These are phyloP conservation scores for Hypoxylon fuscum DNA, from an alignment of 495 filamentous ascomycete genomes.

Conservation along the genomic window DNA sequence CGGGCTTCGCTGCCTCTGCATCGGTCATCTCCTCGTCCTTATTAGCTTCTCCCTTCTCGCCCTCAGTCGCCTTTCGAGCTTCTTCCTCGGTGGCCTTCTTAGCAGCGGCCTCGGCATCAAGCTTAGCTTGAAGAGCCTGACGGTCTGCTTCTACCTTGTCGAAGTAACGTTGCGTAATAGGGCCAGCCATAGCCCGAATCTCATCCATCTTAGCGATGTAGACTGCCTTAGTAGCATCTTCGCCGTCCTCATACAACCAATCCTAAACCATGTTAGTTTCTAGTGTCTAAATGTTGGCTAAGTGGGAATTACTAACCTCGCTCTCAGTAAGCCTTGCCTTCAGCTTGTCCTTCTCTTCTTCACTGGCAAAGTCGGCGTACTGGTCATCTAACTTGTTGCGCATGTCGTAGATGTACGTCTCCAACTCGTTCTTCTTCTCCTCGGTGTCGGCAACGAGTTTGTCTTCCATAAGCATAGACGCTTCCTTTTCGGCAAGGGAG, in stretches of 20 bases:
- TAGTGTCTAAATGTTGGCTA: neutral
- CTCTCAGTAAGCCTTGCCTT: conserved; percentile 77
- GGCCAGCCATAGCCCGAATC: conserved; percentile 87
- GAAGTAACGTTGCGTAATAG: conserved; percentile 92
- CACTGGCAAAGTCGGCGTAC: conserved; percentile 86
- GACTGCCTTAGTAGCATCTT: conserved; percentile 91
- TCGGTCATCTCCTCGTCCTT: conserved; percentile 68
- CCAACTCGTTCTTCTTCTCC: conserved; percentile 99
- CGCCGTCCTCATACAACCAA: conserved; percentile 98
- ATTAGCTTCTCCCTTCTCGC: conserved; percentile 49
- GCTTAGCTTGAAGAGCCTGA: conserved; percentile 73
- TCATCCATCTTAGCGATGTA: conserved; percentile 97
- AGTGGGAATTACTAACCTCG: conserved; percentile 73
- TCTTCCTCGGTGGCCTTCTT: conserved; percentile 79
- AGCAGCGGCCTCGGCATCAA: conserved; percentile 84
- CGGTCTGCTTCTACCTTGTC: conserved; percentile 94
- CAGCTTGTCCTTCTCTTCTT: conserved; percentile 91
- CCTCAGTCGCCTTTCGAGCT: conserved; percentile 58
- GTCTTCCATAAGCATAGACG: conserved; percentile 94
- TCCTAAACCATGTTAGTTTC: conserved; percentile 66
- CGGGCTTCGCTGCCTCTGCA: conserved; percentile 59
- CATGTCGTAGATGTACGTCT: conserved; percentile 95
- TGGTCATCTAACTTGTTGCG: conserved; percentile 92
- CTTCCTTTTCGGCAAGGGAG: conserved; percentile 77
- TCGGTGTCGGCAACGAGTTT: conserved; percentile 98